phyloP scores from a whole-genome alignment of 768 basidiomycete species.

The Mycena indigotica region DNA sequence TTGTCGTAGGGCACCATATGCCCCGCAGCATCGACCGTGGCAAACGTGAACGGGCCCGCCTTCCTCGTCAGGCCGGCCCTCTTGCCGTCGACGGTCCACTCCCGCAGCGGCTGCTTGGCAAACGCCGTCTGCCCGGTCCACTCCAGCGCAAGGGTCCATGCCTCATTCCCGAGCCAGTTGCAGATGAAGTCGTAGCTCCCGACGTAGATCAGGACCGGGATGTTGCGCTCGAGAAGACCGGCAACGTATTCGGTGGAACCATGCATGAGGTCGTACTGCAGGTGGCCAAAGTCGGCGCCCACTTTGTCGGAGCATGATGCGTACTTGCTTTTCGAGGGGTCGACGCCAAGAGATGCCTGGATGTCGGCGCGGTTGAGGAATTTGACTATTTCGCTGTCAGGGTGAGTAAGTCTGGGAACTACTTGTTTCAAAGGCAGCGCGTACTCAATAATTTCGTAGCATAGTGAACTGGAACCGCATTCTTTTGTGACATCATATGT shows the following conservation, averaged over 20 bases:
- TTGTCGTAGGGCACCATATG: conserved; percentile 76
- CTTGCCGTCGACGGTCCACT: conserved; percentile 61
- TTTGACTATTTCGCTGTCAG: conserved; percentile 9
- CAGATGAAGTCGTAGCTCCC: conserved; percentile 63
- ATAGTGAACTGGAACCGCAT: not conserved
- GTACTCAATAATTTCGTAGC: conserved; percentile 10
- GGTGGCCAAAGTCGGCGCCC: conserved; percentile 34
- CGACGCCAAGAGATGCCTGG: conserved; percentile 6
- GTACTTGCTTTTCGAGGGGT: conserved; percentile 25
- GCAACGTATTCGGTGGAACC: conserved; percentile 52
- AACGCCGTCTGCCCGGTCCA: conserved; percentile 21
- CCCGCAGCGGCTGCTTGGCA: conserved; percentile 28
- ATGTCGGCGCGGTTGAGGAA: conserved; percentile 15
- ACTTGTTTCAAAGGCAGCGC: too few species aligned
- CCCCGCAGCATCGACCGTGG: conserved; percentile 67
- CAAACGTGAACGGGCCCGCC: conserved; percentile 60
- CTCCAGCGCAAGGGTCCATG: conserved; percentile 56
- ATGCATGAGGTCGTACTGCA: conserved; percentile 34
- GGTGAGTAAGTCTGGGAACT: not conserved
- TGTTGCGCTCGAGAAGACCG: conserved; percentile 57
- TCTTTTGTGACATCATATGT: not conserved
- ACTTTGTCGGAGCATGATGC: conserved; percentile 41
- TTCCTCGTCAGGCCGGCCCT: conserved; percentile 40
- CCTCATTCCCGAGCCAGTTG: conserved; percentile 61
- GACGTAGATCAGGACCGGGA: conserved; percentile 59